These are phyloP conservation scores for Kregervanrija delftensis DNA, from an alignment of 805 yeast species.

Conservation along the genomic window DNA sequence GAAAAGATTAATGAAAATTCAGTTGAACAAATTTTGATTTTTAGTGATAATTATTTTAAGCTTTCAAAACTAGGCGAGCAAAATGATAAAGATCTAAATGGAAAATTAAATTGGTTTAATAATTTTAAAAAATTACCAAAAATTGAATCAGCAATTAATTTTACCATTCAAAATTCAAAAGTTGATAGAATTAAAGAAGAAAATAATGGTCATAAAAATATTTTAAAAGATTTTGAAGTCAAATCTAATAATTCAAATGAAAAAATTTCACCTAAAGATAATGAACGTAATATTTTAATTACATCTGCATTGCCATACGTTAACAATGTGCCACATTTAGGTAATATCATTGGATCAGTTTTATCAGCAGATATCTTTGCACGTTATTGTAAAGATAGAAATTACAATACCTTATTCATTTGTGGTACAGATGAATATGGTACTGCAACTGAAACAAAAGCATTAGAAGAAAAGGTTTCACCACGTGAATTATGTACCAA, in stretches of 20 bases:
- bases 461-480: slow-evolving; percentile 84
- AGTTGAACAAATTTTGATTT: slow-evolving; percentile 52
- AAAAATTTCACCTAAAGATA: slow-evolving; percentile 57
- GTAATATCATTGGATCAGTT: slow-evolving; percentile 94
- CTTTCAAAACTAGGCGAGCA: neutral
- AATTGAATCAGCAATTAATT: slow-evolving; percentile 39
- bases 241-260: slow-evolving; percentile 9
- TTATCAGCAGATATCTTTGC: slow-evolving; percentile 91
- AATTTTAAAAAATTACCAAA: slow-evolving; percentile 31
- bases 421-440: slow-evolving; percentile 99
- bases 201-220: slow-evolving; percentile 32
- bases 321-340: slow-evolving; percentile 96
- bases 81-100: neutral
- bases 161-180: slow-evolving; percentile 40
- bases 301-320: slow-evolving; percentile 98
- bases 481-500: slow-evolving; percentile 89
- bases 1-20: slow-evolving; percentile 27
- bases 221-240: slow-evolving; percentile 15
- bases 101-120: slow-evolving; percentile 32
- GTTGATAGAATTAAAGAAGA: slow-evolving; percentile 33
- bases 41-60: slow-evolving; percentile 43
- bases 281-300: slow-evolving; percentile 75
- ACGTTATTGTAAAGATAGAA: slow-evolving; percentile 83
- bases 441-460: slow-evolving; percentile 98
- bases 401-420: slow-evolving; percentile 75